Evolutionary conservation across 2,329 filamentous ascomycete genomes (phyloP), one percentile per base, ranked within the genome.

Genomic region (Dactylellina drechsleri): DNA sequence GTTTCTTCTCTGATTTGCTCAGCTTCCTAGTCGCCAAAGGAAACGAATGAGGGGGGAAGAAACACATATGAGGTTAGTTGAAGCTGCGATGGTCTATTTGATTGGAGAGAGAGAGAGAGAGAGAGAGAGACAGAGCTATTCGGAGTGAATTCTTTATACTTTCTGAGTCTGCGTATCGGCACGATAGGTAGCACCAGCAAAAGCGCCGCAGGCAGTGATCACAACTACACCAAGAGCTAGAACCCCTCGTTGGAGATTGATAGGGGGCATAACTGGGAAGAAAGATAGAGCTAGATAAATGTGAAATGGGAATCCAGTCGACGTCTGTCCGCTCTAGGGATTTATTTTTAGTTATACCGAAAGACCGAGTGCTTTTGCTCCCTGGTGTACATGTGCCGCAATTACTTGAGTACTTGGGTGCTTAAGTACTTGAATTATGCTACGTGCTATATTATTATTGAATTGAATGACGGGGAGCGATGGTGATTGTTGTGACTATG

Each of bases 171-270:
- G 61, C 6, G 61, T 23, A 7, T 66, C 61, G 15, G 61, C 16
- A 20, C 52, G 50, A 31, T 66, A 66, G 50, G 50, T 60, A 23
- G 68, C 68, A 28, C 68, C 68, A 1, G 58, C 61, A 26, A 58
- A 66, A 12, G 68, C 61, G 15, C 68, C 68, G 40, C 68, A 66
- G 61, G 68, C 68, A 12, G 68, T 60, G 49, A 73, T 66, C 23
- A 60, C 26, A 12, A 61, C 58, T 16, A 66, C 49, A n/a, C 54
- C 61, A 49, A 57, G n/a, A 12, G 61, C 68, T 18, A 73, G 49
- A 26, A 66, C 15, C 2, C 47, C 68, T 50, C 15, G 61, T 16
- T 52, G 31, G n/a, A 56, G 12, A 8, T 57, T 66, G 40, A 23
- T 31, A 28, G 41, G 45, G 16, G 16, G 8, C 40, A 15, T 16